A percentile compares a stretch with the other conserved stretches of the same genome.
Evolutionary conservation across 2,329 filamentous ascomycete genomes (phyloP).

Genomic region (Pestalotiopsis sp.): DNA sequence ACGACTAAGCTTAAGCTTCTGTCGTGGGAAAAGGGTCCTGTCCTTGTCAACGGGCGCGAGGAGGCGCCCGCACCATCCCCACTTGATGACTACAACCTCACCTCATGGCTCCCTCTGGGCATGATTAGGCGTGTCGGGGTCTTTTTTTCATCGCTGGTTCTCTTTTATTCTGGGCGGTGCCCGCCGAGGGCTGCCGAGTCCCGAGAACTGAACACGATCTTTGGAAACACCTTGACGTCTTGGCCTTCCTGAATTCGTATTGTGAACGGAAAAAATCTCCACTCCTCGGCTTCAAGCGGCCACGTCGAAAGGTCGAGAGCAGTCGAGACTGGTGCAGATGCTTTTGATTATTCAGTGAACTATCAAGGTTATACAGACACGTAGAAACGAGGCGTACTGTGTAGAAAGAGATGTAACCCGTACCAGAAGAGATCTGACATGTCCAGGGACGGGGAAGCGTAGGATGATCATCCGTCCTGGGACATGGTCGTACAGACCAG

Average conservation of each 20-base stretch:
- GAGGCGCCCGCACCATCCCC: background rate
- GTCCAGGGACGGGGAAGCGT: background rate
- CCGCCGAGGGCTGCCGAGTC: background rate
- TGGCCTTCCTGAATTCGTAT: background rate
- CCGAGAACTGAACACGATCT: background rate
- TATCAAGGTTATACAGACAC: background rate
- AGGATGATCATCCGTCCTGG: background rate
- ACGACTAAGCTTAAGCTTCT: conserved; percentile 5
- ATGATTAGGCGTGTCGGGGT: background rate
- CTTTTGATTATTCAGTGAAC: background rate
- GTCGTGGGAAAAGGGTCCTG: background rate
- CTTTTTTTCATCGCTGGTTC: too few relatives aligned
- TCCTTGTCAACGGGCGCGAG: background rate
- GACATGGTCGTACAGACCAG: background rate
- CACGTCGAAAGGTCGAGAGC: background rate
- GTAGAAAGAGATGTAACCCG: background rate
- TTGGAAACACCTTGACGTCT: background rate
- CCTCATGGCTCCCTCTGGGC: background rate
- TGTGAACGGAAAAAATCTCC: background rate
- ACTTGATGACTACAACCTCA: background rate
- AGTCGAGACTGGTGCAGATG: background rate
- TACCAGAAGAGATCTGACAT: background rate
- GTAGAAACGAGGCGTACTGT: background rate
- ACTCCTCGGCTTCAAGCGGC: background rate
- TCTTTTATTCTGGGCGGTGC: background rate